These are phyloP conservation scores for Ammopiptanthus mongolicus DNA, from an alignment of 306 rosid genomes.

Conservation along the genomic window DNA sequence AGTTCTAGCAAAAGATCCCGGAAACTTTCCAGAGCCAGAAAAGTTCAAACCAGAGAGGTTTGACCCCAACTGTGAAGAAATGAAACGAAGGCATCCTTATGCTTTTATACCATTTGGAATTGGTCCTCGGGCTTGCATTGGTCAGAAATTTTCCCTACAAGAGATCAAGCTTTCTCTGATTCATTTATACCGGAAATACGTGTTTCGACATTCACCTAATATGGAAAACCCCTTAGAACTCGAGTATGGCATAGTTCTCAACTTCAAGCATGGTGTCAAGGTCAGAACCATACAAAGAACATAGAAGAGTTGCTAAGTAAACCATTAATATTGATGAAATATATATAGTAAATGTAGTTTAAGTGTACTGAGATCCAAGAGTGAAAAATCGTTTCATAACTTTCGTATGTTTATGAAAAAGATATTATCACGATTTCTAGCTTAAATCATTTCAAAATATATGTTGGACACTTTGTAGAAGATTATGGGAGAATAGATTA, in stretches of 20 bases:
- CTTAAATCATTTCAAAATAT: neutral
- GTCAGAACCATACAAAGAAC: slow-evolving; percentile 51
- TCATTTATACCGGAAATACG: slow-evolving; percentile 67
- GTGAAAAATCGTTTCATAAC: neutral
- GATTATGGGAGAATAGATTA: neutral
- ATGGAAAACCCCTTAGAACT: slow-evolving; percentile 83
- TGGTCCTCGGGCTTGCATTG: slow-evolving; percentile 91
- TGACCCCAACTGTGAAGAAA: slow-evolving; percentile 72
- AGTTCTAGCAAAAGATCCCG: slow-evolving; percentile 84
- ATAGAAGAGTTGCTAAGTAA: neutral
- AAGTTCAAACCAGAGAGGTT: slow-evolving; percentile 92
- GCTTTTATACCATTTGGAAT: slow-evolving; percentile 87
- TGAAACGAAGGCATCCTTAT: slow-evolving; percentile 76
- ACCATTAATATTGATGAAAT: neutral
- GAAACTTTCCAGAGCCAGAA: slow-evolving; percentile 82
- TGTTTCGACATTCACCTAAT: slow-evolving; percentile 70
- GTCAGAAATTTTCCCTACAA: slow-evolving; percentile 70
- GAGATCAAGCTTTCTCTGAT: slow-evolving; percentile 82
- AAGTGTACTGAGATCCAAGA: neutral
- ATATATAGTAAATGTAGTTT: neutral
- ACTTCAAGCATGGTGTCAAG: slow-evolving; percentile 84
- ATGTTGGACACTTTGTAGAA: neutral
- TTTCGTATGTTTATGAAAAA: neutral
- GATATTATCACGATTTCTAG: neutral
- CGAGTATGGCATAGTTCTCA: slow-evolving; percentile 83